These are phyloP conservation scores for Marvania coccoides DNA, from an alignment of 139 green algal genomes.

Conservation along the genomic window DNA sequence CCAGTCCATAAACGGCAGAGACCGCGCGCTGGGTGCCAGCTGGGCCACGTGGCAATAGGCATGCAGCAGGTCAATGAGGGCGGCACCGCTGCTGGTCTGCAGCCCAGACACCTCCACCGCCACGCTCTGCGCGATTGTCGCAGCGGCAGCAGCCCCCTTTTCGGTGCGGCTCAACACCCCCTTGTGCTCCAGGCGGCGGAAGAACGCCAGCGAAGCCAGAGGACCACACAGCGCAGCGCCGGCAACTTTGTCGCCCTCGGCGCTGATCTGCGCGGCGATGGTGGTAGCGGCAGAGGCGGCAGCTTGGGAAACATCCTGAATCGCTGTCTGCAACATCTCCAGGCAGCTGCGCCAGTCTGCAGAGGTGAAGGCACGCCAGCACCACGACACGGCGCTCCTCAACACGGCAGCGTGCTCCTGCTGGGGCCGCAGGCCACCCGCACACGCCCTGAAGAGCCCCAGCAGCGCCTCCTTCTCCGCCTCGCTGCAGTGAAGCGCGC, in stretches of 20 bases:
- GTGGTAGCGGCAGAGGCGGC: neutral
- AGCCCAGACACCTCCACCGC: neutral
- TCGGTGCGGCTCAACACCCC: constrained; percentile 6
- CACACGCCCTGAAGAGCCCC: neutral
- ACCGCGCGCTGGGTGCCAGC: neutral
- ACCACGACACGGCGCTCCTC: neutral
- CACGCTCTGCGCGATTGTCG: neutral
- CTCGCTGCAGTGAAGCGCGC: neutral
- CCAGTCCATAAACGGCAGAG: neutral
- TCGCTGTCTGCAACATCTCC: neutral
- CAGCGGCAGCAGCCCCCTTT: neutral
- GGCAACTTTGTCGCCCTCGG: neutral
- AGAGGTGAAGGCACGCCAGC: neutral
- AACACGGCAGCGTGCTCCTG: neutral
- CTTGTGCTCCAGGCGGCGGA: constrained; percentile 8
- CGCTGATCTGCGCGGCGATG: neutral
- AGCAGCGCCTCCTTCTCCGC: neutral
- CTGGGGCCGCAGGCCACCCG: neutral
- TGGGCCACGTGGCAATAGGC: neutral
- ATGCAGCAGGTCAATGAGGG: constrained; percentile 7
- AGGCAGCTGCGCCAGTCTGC: neutral
- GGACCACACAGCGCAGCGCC: neutral
- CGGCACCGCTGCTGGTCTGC: neutral
- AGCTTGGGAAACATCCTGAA: neutral
- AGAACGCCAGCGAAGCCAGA: constrained; percentile 12